Conservation (phyloP, 2,329 filamentous ascomycete genomes). For the Blumeriella jaapii region DNA sequence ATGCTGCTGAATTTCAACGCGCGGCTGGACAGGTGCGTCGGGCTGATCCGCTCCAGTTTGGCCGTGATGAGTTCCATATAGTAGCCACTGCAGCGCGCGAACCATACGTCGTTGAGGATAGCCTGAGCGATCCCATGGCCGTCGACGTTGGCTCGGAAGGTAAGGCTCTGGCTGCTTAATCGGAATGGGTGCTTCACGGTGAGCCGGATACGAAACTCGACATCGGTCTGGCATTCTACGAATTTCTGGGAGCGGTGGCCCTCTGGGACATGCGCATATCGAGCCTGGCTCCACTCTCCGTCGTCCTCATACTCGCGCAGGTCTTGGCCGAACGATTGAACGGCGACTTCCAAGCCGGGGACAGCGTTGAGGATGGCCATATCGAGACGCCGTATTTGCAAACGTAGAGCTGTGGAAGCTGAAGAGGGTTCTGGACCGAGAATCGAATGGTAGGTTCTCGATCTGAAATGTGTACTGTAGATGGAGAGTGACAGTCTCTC, state of each 20-base stretch:
- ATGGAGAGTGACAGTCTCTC: too few species aligned
- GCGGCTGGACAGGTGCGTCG: slow-evolving; percentile 6
- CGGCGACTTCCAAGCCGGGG: slow-evolving; percentile 16
- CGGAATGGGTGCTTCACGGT: slow-evolving; percentile 8
- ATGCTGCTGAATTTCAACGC: slow-evolving; percentile 12
- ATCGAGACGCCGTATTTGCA: too few species aligned
- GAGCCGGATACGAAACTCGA: slow-evolving; percentile 12
- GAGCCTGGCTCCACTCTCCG: slow-evolving; percentile 5
- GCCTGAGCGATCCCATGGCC: slow-evolving; percentile 9
- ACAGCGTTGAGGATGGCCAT: slow-evolving; percentile 19
- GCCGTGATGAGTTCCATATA: slow-evolving; percentile 6
- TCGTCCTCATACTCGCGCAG: slow-evolving; percentile 17
- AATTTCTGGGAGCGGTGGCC: slow-evolving; percentile 9
- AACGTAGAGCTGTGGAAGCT: too few species aligned
- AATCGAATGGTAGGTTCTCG: too few species aligned
- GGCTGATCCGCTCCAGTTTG: slow-evolving; percentile 7
- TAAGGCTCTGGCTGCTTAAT: slow-evolving; percentile 7
- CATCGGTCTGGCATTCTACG: slow-evolving; percentile 13
- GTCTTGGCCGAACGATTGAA: slow-evolving; percentile 9
- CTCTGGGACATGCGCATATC: slow-evolving; percentile 3
- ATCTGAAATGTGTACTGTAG: too few species aligned
- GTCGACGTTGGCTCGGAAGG: slow-evolving; percentile 12
- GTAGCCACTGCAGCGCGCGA: slow-evolving; percentile 1
- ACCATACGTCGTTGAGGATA: slow-evolving; percentile 5
- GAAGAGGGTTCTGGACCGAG: too few species aligned